phyloP scores from a whole-genome alignment of 768 basidiomycete genomes.

The Rhodotorula paludigena region DNA sequence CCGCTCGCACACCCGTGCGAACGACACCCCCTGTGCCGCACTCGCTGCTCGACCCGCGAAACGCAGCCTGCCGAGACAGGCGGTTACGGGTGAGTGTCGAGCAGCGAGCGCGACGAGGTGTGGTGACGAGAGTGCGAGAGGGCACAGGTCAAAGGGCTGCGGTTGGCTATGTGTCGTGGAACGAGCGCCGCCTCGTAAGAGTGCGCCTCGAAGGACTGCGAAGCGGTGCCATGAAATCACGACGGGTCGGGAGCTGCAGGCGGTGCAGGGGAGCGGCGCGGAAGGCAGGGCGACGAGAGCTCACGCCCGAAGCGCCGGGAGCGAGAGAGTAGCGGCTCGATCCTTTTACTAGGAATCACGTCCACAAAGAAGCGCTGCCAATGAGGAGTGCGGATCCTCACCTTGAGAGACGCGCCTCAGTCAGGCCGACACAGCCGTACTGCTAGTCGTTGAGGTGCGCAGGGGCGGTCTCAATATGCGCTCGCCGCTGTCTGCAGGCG shows the following conservation, averaged over 20 bases:
- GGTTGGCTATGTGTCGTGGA: slow-evolving; percentile 5
- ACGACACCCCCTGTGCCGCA: background rate
- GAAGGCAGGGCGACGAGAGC: background rate
- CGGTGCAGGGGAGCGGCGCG: background rate
- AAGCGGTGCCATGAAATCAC: slow-evolving; percentile 1
- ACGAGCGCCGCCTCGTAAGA: background rate
- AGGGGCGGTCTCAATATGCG: no score
- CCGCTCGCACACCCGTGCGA: background rate
- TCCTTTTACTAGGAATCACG: slow-evolving; percentile 34
- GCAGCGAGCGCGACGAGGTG: background rate
- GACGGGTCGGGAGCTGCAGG: background rate
- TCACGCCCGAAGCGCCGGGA: background rate
- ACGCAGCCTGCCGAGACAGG: background rate
- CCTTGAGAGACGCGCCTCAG: no score
- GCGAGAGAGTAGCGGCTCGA: slow-evolving; percentile 3
- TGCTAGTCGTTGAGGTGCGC: no score
- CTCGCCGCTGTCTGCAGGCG: no score
- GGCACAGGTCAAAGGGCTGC: background rate
- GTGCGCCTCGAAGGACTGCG: background rate
- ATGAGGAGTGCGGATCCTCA: background rate
- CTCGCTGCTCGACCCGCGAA: no score
- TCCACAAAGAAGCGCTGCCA: background rate
- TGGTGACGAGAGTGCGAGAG: background rate
- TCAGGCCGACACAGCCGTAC: no score
- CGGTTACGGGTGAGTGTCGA: background rate